Evolutionary conservation across 2,329 filamentous ascomycete genomes (phyloP).

Genomic region (Alternaria conjuncta): DNA sequence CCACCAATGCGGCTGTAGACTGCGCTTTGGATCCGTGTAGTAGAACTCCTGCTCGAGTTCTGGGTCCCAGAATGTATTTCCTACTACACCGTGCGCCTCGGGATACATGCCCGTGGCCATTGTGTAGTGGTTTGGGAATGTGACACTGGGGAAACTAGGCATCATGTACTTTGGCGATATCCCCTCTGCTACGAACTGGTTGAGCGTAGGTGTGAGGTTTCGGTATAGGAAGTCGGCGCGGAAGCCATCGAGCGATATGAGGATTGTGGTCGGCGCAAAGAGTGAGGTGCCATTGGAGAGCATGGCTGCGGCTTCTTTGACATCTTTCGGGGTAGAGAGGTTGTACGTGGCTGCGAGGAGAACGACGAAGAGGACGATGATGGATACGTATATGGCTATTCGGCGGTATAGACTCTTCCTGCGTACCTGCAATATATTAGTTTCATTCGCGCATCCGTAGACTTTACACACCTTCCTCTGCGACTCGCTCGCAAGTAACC

Average conservation of each 20-base stretch:
- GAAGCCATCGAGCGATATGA: conserved; percentile 95
- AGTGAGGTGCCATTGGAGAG: conserved; percentile 81
- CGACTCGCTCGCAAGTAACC: conserved; percentile 60
- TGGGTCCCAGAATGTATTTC: conserved; percentile 95
- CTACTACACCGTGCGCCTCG: conserved; percentile 89
- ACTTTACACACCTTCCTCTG: conserved; percentile 38
- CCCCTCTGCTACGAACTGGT: conserved; percentile 78
- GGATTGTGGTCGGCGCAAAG: conserved; percentile 89
- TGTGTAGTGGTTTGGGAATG: conserved; percentile 94
- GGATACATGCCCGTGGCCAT: conserved; percentile 91
- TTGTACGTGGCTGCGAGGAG: conserved; percentile 64
- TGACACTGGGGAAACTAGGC: conserved; percentile 94
- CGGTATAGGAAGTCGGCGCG: conserved; percentile 90
- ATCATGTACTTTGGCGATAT: conserved; percentile 92
- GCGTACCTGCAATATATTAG: conserved; percentile 29
- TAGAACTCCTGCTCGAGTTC: conserved; percentile 78
- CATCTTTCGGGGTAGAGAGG: conserved; percentile 51
- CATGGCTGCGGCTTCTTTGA: conserved; percentile 43
- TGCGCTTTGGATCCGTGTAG: conserved; percentile 78
- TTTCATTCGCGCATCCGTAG: conserved; percentile 44
- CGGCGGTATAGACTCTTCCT: conserved; percentile 50
- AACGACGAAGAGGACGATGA: conserved; percentile 61
- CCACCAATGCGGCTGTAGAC: conserved; percentile 92
- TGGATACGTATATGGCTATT: conserved; percentile 50
- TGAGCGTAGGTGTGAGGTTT: conserved; percentile 81